phyloP scores from a whole-genome alignment of 495 filamentous ascomycete species.

The Tuber microsphaerosporum region DNA sequence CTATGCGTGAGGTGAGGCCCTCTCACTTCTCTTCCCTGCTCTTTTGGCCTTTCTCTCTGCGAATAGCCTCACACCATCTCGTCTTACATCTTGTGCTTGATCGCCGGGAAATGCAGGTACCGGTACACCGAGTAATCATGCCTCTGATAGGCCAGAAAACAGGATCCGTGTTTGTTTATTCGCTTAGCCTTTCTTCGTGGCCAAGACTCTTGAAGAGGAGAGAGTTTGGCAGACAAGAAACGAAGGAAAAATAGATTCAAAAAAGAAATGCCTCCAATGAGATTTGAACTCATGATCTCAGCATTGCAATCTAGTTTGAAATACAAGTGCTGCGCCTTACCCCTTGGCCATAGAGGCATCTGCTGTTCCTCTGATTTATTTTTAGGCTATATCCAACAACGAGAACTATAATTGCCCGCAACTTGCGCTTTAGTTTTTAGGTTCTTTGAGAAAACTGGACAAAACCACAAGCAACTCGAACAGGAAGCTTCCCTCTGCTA shows the following conservation, averaged over 20 bases:
- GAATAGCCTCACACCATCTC: background rate
- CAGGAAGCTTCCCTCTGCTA: too few relatives aligned
- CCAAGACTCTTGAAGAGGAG: background rate
- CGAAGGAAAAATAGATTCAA: background rate
- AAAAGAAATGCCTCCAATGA: conserved; percentile 6
- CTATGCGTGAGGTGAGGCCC: background rate
- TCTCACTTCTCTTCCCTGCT: background rate
- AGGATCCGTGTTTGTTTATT: background rate
- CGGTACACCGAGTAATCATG: background rate
- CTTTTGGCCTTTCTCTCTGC: background rate
- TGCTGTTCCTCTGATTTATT: background rate
- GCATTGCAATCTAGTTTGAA: background rate
- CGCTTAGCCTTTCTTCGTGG: background rate
- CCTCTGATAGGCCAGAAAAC: background rate
- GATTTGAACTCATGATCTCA: conserved; percentile 6
- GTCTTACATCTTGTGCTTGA: background rate
- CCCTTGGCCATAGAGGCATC: conserved; percentile 2
- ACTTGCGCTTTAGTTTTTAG: background rate
- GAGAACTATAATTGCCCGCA: background rate
- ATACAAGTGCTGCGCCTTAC: conserved; percentile 5
- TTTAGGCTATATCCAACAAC: background rate
- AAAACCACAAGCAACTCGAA: too few relatives aligned
- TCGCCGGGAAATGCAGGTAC: background rate
- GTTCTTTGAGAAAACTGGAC: too few relatives aligned
- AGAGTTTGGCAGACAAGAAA: background rate